phyloP scores from a whole-genome alignment of 2,329 filamentous ascomycete genomes.

The Calycina herbarum region DNA sequence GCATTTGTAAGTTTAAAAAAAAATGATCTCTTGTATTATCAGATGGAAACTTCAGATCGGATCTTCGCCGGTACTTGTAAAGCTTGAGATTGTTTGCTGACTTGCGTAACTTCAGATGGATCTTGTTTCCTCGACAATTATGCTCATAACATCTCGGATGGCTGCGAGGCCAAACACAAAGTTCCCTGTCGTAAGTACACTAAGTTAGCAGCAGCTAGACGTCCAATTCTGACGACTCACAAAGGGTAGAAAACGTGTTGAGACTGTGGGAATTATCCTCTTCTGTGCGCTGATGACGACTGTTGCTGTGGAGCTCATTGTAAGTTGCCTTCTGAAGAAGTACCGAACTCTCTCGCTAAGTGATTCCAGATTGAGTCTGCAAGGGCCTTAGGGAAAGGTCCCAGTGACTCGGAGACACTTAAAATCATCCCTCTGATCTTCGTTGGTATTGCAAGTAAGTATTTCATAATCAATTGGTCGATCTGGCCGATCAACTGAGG shows the following conservation, averaged over 20 bases:
- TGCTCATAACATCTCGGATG: constrained; percentile 59
- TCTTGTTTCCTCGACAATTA: constrained; percentile 62
- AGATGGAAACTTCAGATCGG: background rate
- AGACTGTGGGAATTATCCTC: constrained; percentile 64
- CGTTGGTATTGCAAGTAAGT: constrained; percentile 53
- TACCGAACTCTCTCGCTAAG: constrained; percentile 25
- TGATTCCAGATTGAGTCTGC: constrained; percentile 51
- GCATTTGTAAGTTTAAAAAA: constrained; percentile 50
- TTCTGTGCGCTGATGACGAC: constrained; percentile 68
- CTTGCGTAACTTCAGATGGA: constrained; percentile 50
- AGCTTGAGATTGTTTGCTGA: constrained; percentile 12
- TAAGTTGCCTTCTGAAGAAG: constrained; percentile 37
- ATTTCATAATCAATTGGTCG: background rate
- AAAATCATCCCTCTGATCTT: constrained; percentile 57
- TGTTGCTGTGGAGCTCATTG: constrained; percentile 61
- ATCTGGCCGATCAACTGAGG: background rate
- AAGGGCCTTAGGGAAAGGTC: constrained; percentile 49
- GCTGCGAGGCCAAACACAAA: constrained; percentile 60
- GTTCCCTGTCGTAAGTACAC: constrained; percentile 53
- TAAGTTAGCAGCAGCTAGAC: background rate
- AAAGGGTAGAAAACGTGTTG: constrained; percentile 58
- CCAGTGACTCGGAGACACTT: constrained; percentile 44
- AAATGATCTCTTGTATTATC: background rate
- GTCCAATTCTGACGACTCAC: background rate
- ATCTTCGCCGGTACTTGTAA: constrained; percentile 6